Evolutionary conservation across 1,139 yeast genomes (phyloP).

Genomic region (Geotrichum macrosporum): DNA sequence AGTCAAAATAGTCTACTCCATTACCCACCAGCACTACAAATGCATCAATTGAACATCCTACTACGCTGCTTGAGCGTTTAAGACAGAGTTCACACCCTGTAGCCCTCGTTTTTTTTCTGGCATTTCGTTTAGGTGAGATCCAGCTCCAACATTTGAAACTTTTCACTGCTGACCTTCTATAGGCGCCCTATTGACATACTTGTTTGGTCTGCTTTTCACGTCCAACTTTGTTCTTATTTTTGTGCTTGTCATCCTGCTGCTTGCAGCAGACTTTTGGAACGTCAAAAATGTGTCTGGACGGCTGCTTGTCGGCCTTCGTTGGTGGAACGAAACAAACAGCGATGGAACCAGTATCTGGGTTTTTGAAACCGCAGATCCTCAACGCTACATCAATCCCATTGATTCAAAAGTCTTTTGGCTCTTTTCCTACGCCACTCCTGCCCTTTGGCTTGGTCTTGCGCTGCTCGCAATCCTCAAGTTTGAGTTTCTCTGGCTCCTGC

Average conservation of each 20-base stretch:
- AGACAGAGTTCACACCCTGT: constrained; percentile 77
- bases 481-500: constrained; percentile 65
- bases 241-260: constrained; percentile 65
- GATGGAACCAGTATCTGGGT: constrained; percentile 79
- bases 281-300: constrained; percentile 89
- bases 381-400: constrained; percentile 79
- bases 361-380: constrained; percentile 81
- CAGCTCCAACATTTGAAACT: too few species aligned
- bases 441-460: constrained; percentile 68
- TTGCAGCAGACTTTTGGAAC: constrained; percentile 92
- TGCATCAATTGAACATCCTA: constrained; percentile 18
- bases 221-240: constrained; percentile 69
- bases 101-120: constrained; percentile 61
- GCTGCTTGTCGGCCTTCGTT: constrained; percentile 81
- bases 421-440: constrained; percentile 68
- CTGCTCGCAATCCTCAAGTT: constrained; percentile 72
- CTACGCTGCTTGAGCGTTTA: constrained; percentile 42
- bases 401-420: constrained; percentile 89
- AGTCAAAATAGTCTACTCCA: constrained; percentile 1
- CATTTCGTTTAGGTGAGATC: constrained; percentile 55
- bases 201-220: constrained; percentile 66
- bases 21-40: constrained; percentile 3
- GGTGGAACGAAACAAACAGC: constrained; percentile 69
- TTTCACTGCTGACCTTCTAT: too few species aligned
- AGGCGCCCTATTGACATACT: constrained; percentile 62